Percentiles rank a stretch among this genome's conserved stretches.
Conservation (phyloP, 768 basidiomycete genomes). For the Suillus clintonianus region DNA sequence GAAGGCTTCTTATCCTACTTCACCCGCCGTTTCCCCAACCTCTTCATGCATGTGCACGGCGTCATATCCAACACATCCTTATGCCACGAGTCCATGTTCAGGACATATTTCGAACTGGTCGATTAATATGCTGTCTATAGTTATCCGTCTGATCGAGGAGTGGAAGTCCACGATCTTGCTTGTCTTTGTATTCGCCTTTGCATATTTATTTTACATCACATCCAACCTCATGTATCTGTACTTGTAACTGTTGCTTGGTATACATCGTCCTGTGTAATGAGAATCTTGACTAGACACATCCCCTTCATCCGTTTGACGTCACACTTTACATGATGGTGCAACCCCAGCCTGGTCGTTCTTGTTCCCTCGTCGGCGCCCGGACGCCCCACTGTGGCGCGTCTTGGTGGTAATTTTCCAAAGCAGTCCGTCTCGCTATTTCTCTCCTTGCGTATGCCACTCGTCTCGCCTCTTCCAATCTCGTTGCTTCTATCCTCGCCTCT, state of each 20-base stretch:
- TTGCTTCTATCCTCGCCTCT: too few species aligned
- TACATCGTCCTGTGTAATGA: constrained; percentile 3
- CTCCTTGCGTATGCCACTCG: background rate
- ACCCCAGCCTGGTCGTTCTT: constrained; percentile 16
- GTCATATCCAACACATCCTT: constrained; percentile 76
- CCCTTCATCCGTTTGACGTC: background rate
- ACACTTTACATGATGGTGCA: constrained; percentile 25
- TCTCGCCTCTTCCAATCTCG: background rate
- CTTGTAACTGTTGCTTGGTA: constrained; percentile 1
- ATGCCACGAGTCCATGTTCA: constrained; percentile 86
- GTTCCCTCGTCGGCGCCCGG: constrained; percentile 1
- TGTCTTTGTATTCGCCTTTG: background rate
- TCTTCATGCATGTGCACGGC: constrained; percentile 91
- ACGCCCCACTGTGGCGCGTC: background rate
- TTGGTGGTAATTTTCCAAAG: background rate
- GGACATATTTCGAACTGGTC: constrained; percentile 78
- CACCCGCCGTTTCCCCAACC: constrained; percentile 84
- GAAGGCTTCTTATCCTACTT: constrained; percentile 93
- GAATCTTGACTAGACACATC: background rate
- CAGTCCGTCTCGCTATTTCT: background rate
- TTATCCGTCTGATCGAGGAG: constrained; percentile 13
- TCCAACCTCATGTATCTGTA: constrained; percentile 15
- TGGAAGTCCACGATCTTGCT: constrained; percentile 4
- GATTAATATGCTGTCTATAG: constrained; percentile 33
- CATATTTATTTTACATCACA: constrained; percentile 10